Evolutionary conservation across 768 basidiomycete genomes (phyloP).

Genomic region (Scleroderma citrinum): DNA sequence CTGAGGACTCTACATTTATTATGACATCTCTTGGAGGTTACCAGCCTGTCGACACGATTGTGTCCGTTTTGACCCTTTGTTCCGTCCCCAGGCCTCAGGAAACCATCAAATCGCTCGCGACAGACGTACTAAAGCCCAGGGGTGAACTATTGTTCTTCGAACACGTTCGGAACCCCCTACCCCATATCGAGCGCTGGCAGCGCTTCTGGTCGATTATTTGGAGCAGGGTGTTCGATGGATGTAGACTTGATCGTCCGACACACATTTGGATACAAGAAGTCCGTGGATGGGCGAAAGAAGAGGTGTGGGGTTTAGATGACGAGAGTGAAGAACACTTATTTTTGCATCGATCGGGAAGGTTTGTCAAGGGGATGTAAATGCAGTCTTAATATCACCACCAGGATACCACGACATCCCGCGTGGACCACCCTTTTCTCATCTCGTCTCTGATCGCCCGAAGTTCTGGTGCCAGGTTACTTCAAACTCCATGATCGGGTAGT

Average conservation of each 20-base stretch:
- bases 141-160: slow-evolving; percentile 66
- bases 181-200: slow-evolving; percentile 68
- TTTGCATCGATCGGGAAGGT: slow-evolving; percentile 53
- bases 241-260: slow-evolving; percentile 53
- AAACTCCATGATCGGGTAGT: too few relatives aligned
- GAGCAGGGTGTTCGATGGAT: slow-evolving; percentile 55
- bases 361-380: slow-evolving; percentile 36
- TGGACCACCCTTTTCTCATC: too few relatives aligned
- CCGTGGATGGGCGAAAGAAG: slow-evolving; percentile 44
- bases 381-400: neutral
- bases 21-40: slow-evolving; percentile 33
- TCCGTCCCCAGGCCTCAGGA: slow-evolving; percentile 51
- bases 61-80: slow-evolving; percentile 64
- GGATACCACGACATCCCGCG: too few relatives aligned
- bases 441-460: too few relatives aligned
- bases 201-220: slow-evolving; percentile 68
- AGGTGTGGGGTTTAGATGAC: slow-evolving; percentile 43
- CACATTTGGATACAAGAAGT: slow-evolving; percentile 39
- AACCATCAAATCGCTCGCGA: slow-evolving; percentile 41
- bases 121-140: slow-evolving; percentile 53
- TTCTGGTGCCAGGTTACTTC: too few relatives aligned
- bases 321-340: slow-evolving; percentile 56
- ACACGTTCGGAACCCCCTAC: slow-evolving; percentile 52
- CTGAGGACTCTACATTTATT: slow-evolving; percentile 50
- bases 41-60: slow-evolving; percentile 50